Base-by-base conservation (phyloP, 2,329 filamentous ascomycete species). In the Leptographium procerum region DNA sequence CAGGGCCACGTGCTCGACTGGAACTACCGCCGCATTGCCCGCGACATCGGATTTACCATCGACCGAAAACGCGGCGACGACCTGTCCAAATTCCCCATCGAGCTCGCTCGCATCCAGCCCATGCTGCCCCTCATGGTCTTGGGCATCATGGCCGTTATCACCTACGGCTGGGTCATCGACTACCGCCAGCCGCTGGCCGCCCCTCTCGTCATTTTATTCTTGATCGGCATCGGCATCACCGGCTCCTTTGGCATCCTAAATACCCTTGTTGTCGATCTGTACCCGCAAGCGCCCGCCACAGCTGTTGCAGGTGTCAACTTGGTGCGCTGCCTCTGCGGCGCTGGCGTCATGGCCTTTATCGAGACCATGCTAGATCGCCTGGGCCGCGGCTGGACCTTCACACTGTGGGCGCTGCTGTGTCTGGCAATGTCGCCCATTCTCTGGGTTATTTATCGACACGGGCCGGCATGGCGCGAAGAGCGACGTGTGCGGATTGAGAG, bases 21-120 rank as follows among this genome's bases (percentile, higher is more conserved):
- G 76, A 91, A 91, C 68, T 95, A 88, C 69, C 77, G 83, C 8
- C 80, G 86, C 45, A 78, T 84, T 52, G 87, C 88, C 1, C 76
- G 73, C 54, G 76, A 77, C 34, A 73, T 85, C 19, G 83, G 83
- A 7, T 74, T 90, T 59, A 72, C 74, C 2, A 79, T 89, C 62
- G 80, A 81, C 61, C 77, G 75, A 59, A 83, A 80, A 62, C 80
- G 82, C 11, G 77, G 78, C 24, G 74, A 77, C 60, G 74, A 82
- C 63, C 69, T 81, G 52, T 67, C 68, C 7, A 70, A 72, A 24
- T 83, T 82, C 57, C 81, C 80, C 9, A 79, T 83, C 52, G 81
- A 83, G 64, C 71, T 70, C 34, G 80, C 77, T 0, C 73, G 83
- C 36, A 70, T 85, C 40, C 74, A 83, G 63, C 72, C 80, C 26